Evolutionary conservation across 495 filamentous ascomycete genomes (phyloP).

Genomic region (Aspergillus heteromorphus): DNA sequence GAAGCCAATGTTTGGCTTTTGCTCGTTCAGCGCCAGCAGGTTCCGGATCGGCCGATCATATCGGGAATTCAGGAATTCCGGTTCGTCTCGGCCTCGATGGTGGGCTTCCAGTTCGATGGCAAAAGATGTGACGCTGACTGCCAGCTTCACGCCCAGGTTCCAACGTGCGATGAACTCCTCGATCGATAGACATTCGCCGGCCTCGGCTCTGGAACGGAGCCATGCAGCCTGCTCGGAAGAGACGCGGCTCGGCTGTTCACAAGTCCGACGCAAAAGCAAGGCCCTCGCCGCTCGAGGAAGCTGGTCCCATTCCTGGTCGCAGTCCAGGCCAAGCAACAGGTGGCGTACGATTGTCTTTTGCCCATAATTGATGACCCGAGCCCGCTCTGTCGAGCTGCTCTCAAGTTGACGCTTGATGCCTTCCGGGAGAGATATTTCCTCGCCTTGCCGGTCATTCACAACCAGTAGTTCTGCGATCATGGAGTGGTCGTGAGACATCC

Average conservation of each 20-base stretch:
- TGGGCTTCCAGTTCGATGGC: constrained; percentile 16
- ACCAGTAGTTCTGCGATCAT: constrained; percentile 40
- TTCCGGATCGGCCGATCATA: constrained; percentile 13
- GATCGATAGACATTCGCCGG: constrained; percentile 23
- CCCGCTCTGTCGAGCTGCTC: constrained; percentile 8
- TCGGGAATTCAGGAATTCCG: constrained; percentile 8
- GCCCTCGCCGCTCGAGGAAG: constrained; percentile 25
- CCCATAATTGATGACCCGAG: constrained; percentile 22
- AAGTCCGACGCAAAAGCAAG: constrained; percentile 27
- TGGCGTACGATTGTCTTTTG: constrained; percentile 34
- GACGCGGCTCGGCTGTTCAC: constrained; percentile 23
- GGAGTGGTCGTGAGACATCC: constrained; percentile 44
- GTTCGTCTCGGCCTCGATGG: constrained; percentile 7
- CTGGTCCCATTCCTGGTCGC: constrained; percentile 36
- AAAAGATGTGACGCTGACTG: constrained; percentile 20
- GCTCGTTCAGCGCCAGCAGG: constrained; percentile 20
- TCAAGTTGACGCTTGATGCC: constrained; percentile 19
- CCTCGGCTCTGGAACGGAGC: constrained; percentile 26
- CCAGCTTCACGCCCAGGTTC: constrained; percentile 30
- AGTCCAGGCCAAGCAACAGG: constrained; percentile 33
- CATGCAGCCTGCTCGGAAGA: constrained; percentile 22
- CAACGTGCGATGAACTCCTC: constrained; percentile 32
- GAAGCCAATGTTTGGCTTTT: neutral
- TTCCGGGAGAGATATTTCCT: constrained; percentile 11
- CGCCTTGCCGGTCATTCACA: constrained; percentile 16